phyloP scores from a whole-genome alignment of 2,329 filamentous ascomycete species.

The Fusarium chuoi region DNA sequence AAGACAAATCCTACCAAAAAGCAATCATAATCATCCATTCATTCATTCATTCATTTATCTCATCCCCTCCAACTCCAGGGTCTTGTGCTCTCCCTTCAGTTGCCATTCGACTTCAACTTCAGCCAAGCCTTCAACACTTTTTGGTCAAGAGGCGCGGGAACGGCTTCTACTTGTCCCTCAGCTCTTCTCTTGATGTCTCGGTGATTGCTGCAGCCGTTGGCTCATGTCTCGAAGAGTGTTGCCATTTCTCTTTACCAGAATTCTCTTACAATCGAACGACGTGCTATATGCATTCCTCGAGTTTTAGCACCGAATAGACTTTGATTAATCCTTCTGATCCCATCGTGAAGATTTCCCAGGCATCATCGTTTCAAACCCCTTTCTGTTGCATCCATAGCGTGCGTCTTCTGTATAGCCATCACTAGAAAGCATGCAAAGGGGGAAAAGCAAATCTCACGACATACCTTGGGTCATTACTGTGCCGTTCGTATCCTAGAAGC shows the following conservation, averaged over 20 bases:
- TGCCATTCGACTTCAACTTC: background rate
- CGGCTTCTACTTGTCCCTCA: background rate
- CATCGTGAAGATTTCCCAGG: background rate
- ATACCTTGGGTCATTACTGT: background rate
- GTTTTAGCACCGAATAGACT: background rate
- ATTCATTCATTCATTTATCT: background rate
- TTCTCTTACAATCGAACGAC: background rate
- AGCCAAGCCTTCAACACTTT: background rate
- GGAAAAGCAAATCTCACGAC: background rate
- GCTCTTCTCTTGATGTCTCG: background rate
- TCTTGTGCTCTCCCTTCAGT: conserved; percentile 2
- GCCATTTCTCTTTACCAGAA: background rate
- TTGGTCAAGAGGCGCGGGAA: background rate
- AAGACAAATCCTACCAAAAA: background rate
- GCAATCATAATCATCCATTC: background rate
- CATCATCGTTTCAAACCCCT: background rate
- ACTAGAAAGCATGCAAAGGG: background rate
- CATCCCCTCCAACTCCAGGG: background rate
- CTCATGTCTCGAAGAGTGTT: background rate
- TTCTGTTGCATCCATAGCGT: background rate
- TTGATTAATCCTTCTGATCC: background rate
- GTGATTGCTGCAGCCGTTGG: background rate
- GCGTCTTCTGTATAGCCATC: background rate
- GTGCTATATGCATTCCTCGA: background rate
- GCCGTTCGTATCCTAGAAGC: background rate